A percentile compares a stretch with the other conserved stretches of the same genome.
Evolutionary conservation across 306 rosid species (phyloP).

Genomic region (Carpinus fangiana): DNA sequence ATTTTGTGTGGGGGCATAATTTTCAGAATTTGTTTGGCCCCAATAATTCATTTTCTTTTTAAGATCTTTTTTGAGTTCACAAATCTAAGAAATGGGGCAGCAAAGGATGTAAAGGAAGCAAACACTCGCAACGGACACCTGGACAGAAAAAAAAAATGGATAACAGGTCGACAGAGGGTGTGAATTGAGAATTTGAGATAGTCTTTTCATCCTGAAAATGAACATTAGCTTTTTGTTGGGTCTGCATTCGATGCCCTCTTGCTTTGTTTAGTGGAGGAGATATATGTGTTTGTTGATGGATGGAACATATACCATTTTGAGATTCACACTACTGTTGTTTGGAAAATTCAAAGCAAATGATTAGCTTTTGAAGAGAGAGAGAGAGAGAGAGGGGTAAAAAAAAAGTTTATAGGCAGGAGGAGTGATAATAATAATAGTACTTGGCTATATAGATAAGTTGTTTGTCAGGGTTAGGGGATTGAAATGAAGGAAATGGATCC

Average conservation of each 20-base stretch:
- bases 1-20: conserved; percentile 30
- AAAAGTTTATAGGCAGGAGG: conserved; percentile 5
- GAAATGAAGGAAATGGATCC: conserved; percentile 43
- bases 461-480: conserved; percentile 21
- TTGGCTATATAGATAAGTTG: conserved; percentile 5
- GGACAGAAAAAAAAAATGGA: not conserved
- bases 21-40: conserved; percentile 38
- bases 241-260: conserved; percentile 50
- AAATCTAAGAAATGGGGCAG: conserved; percentile 9
- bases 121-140: conserved; percentile 3
- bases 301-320: conserved; percentile 65
- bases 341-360: conserved; percentile 73
- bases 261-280: conserved; percentile 57
- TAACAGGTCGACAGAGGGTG: not conserved
- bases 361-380: conserved; percentile 44
- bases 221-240: conserved; percentile 47
- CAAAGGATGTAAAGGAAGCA: conserved; percentile 6
- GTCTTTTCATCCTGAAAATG: conserved; percentile 44
- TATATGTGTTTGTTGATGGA: conserved; percentile 49
- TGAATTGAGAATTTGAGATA: conserved; percentile 24
- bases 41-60: conserved; percentile 39
- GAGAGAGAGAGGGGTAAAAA: conserved; percentile 12
- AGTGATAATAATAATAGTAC: conserved; percentile 40
- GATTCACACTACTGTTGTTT: conserved; percentile 44
- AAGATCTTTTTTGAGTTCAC: conserved; percentile 26